Percentiles rank a stretch among this genome's conserved stretches.
Conservation (phyloP, 2,329 filamentous ascomycete genomes). For the Endoconidiophora polonica region DNA sequence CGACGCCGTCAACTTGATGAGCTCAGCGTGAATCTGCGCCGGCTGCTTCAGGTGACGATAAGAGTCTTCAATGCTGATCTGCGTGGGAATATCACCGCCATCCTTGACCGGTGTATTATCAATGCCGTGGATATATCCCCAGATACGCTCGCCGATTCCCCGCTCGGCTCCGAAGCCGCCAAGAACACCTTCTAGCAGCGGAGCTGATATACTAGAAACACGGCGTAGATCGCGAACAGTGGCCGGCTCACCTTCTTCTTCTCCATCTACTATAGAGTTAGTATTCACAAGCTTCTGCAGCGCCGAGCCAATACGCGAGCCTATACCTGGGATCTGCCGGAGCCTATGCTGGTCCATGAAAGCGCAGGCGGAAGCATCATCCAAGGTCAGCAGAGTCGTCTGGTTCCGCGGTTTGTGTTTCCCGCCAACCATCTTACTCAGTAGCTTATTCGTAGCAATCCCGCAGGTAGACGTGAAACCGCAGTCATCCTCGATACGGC, state of each 20-base stretch:
- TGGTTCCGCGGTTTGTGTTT: conserved; percentile 76
- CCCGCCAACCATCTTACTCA: conserved; percentile 72
- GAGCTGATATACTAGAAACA: conserved; percentile 44
- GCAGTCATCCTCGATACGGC: conserved; percentile 53
- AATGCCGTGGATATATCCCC: conserved; percentile 65
- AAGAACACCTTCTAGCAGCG: conserved; percentile 50
- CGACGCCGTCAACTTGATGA: conserved; percentile 50
- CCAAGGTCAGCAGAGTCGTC: conserved; percentile 61
- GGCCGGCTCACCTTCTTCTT: not conserved
- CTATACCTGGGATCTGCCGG: conserved; percentile 70
- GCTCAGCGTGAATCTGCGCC: conserved; percentile 47
- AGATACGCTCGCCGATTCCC: conserved; percentile 56
- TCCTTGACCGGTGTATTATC: conserved; percentile 59
- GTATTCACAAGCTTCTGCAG: conserved; percentile 23
- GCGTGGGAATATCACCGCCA: conserved; percentile 55
- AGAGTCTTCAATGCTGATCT: conserved; percentile 91
- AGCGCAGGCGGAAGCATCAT: conserved; percentile 33
- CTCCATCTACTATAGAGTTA: not conserved
- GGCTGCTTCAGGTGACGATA: conserved; percentile 51
- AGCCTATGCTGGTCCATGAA: conserved; percentile 68
- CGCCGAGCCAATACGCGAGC: conserved; percentile 48
- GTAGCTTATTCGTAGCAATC: conserved; percentile 70
- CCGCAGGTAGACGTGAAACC: conserved; percentile 82
- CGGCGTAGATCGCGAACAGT: conserved; percentile 13
- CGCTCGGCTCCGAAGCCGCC: conserved; percentile 51